Percentiles rank a stretch among this genome's conserved stretches.
Conservation (phyloP, 352 stramenopile species). For the Globisporangium splendens region DNA sequence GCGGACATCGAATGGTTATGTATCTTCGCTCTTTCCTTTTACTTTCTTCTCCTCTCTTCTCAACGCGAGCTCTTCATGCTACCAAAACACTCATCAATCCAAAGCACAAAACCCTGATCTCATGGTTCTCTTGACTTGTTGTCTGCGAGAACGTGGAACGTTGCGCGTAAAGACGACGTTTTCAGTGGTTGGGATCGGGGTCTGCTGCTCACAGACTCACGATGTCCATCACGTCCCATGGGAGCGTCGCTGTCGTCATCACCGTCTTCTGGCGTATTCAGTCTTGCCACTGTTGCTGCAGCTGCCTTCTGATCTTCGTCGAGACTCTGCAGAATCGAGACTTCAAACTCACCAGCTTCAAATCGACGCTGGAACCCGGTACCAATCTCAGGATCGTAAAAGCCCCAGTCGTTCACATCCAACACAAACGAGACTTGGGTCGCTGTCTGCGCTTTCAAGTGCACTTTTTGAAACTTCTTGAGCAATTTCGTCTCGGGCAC, state of each 20-base stretch:
- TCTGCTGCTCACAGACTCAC: background rate
- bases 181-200: background rate
- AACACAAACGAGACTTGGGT: conserved; percentile 47
- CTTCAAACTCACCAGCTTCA: conserved; percentile 47
- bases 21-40: too few species aligned
- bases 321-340: conserved; percentile 41
- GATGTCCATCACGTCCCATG: background rate
- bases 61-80: too few species aligned
- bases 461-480: conserved; percentile 71
- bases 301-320: background rate
- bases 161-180: conserved; percentile 6
- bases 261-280: background rate
- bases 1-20: too few species aligned
- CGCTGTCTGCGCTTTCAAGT: conserved; percentile 23
- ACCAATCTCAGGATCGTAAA: conserved; percentile 44
- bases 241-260: background rate
- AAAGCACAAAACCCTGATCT: too few species aligned
- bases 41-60: too few species aligned
- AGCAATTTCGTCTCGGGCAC: conserved; percentile 75
- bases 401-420: conserved; percentile 41
- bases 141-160: conserved; percentile 7
- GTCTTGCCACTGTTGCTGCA: background rate
- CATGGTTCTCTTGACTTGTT: too few species aligned
- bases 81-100: too few species aligned
- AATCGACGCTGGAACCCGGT: conserved; percentile 29